phyloP scores from a whole-genome alignment of 352 stramenopile genomes.

The Phytophthora nicotianae region DNA sequence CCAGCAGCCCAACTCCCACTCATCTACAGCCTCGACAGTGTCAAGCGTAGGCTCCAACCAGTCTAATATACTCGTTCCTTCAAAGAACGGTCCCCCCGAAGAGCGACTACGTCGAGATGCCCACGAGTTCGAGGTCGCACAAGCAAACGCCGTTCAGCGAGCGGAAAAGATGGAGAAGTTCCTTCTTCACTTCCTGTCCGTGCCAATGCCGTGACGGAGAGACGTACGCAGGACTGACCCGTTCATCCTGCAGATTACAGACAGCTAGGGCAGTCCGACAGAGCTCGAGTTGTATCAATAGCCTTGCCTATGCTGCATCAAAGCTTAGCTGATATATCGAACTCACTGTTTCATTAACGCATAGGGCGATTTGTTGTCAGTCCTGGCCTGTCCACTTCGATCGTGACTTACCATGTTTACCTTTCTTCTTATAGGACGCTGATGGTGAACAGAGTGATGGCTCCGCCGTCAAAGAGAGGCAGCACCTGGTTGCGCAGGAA shows the following conservation, averaged over 20 bases:
- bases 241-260: slow-evolving; percentile 17
- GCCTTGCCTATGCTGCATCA: slow-evolving; percentile 7
- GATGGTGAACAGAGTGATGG: slow-evolving; percentile 96
- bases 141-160: slow-evolving; percentile 57
- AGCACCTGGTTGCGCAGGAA: slow-evolving; percentile 97
- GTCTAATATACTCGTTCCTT: slow-evolving; percentile 41
- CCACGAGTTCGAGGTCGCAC: slow-evolving; percentile 56
- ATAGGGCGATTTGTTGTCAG: slow-evolving; percentile 14
- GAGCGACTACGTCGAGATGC: slow-evolving; percentile 64
- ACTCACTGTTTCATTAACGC: slow-evolving; percentile 36
- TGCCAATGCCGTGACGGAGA: slow-evolving; percentile 42
- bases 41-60: slow-evolving; percentile 36
- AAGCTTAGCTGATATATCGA: slow-evolving; percentile 32
- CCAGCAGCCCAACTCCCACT: slow-evolving; percentile 27
- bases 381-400: slow-evolving; percentile 20
- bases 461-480: slow-evolving; percentile 96
- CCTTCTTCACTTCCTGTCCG: slow-evolving; percentile 71
- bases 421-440: slow-evolving; percentile 70
- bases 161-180: slow-evolving; percentile 79
- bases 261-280: slow-evolving; percentile 13
- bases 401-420: slow-evolving; percentile 19
- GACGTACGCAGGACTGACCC: slow-evolving; percentile 7
- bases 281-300: slow-evolving; percentile 35
- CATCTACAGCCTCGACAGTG: slow-evolving; percentile 48
- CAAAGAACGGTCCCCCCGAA: slow-evolving; percentile 26